A percentile compares a stretch with the other conserved stretches of the same genome.
phyloP scores from a whole-genome alignment of 164 flowering plant genomes.

The Umbilicus rupestris region DNA sequence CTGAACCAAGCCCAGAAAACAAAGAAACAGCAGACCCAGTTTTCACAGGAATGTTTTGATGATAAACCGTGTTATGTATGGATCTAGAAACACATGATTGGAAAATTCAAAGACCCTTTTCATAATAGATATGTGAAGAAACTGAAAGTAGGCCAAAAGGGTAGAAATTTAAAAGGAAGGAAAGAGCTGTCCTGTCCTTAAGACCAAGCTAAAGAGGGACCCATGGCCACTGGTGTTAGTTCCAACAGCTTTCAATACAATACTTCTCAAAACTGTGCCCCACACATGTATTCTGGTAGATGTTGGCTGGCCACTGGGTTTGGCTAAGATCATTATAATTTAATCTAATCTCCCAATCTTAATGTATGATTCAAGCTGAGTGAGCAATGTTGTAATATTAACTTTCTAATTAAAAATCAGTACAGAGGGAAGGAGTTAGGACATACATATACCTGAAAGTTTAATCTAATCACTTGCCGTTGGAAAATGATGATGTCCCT shows the following conservation, averaged over 20 bases:
- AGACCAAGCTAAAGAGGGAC: not conserved
- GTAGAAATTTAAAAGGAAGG: not conserved
- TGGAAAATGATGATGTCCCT: not conserved
- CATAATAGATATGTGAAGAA: no score
- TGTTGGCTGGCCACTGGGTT: constrained; percentile 14
- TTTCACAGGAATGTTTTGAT: no score
- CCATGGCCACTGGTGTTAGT: constrained; percentile 12
- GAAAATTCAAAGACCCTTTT: no score
- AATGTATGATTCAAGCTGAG: not conserved
- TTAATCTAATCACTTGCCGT: not conserved
- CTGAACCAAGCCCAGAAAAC: no score
- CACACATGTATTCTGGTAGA: constrained; percentile 17
- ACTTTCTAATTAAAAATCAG: no score
- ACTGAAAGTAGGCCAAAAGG: not conserved
- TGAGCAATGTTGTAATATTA: not conserved
- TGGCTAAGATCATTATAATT: constrained; percentile 8
- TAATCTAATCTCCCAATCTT: constrained; percentile 8
- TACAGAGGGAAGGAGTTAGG: no score
- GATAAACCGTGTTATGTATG: no score
- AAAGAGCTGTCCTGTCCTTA: constrained; percentile 1
- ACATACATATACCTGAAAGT: not conserved
- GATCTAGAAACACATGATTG: no score
- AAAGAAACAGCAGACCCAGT: no score
- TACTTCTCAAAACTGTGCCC: not conserved
- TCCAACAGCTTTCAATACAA: constrained; percentile 16